These are phyloP conservation scores for Fusarium caatingaense DNA, from an alignment of 2,329 filamentous ascomycete species.

Conservation along the genomic window DNA sequence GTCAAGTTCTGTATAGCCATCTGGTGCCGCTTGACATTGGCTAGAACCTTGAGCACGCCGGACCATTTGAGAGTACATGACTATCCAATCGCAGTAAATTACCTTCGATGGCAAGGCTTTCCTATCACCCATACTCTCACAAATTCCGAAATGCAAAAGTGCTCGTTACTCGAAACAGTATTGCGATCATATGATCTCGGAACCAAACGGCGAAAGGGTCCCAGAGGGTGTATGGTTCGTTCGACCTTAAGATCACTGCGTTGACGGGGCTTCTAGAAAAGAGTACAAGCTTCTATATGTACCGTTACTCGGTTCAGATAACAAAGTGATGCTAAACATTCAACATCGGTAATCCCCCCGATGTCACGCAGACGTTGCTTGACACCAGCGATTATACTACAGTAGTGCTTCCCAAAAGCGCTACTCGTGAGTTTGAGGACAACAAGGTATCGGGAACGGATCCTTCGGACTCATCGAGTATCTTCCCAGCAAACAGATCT, in stretches of 20 bases:
- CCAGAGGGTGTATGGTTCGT: background rate
- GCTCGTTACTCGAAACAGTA: background rate
- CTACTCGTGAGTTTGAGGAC: background rate
- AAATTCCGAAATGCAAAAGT: background rate
- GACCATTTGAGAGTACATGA: background rate
- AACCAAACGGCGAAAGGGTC: background rate
- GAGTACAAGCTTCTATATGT: background rate
- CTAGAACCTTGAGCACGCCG: background rate
- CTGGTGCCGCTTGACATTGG: background rate
- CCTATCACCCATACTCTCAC: background rate
- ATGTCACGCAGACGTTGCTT: conserved; percentile 1
- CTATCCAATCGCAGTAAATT: background rate
- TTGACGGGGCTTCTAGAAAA: background rate
- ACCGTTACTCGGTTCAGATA: background rate
- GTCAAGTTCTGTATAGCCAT: background rate
- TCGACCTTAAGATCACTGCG: background rate
- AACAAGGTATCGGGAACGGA: background rate
- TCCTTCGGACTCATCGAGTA: background rate
- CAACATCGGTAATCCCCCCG: background rate
- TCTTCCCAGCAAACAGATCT: background rate
- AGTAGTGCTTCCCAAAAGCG: background rate
- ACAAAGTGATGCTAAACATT: conserved; percentile 1
- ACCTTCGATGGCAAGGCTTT: background rate
- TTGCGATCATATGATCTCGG: background rate
- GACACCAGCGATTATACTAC: background rate